Base-by-base conservation (phyloP, 176 grass and related monocot species). In the Tillandsia fasciculata region DNA sequence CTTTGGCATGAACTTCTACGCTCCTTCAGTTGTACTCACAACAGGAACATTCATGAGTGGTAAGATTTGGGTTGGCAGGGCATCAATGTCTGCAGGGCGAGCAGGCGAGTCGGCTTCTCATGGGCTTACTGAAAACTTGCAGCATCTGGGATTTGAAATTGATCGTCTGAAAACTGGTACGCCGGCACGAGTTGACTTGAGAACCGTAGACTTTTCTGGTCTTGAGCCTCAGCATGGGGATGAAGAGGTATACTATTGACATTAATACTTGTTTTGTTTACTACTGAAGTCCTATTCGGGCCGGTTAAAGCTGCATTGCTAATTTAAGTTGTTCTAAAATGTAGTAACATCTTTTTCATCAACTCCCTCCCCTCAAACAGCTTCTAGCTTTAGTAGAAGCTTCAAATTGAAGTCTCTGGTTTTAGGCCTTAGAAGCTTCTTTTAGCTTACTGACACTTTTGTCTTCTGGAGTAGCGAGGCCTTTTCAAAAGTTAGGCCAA, bases 31-130 rank as follows among this genome's bases (percentile, higher is more conserved):
- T 68, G 89, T 97, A 59, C 86, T 97, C 74, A 97, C 94, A 51
- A 92, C 94, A 0, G 94, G 94, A 22, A 97, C 94, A 71, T 97
- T 97, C 74, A 97, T 92, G 94, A 92, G 94, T 56, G 89, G 94
- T 90, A 97, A 89, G 82, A 90, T 92, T 63, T 97, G 89, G 89
- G 94, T 97, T 70, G 94, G 94, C 83, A 92, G 86, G 71, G 81
- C 89, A 73, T 97, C 93, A 65, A 97, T 97, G 89, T 71, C 93
- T 67, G 93, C 93, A 50, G 93, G 93, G 26, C 86, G 93, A 76
- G 93, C 93, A 76, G 93, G 93, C 67, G 89, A 97, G 68, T 92
- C 93, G 3, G 89, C 93, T 76, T 97, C 93, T 64, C 79, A 87
- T 77, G 93, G 93, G 42, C 82, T 97, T 48, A 97, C 93, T 77